phyloP scores from a whole-genome alignment of 495 filamentous ascomycete species.

The Stereocaulon alpinum region DNA sequence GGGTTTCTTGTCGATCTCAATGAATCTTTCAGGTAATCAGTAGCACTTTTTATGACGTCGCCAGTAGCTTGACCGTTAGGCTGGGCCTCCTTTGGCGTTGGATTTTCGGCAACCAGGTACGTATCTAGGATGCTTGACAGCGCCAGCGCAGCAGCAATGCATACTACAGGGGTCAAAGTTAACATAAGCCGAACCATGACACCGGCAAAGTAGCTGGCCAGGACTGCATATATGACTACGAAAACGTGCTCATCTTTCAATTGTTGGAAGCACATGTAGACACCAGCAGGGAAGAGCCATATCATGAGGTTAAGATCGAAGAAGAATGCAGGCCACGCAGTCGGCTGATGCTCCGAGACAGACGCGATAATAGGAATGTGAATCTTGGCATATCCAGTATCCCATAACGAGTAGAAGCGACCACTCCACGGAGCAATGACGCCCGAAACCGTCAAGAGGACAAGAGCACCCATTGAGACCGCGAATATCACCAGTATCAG shows the following conservation, averaged over 20 bases:
- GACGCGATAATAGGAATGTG: slow-evolving; percentile 99
- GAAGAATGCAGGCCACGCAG: slow-evolving; percentile 99
- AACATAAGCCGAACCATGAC: slow-evolving; percentile 99
- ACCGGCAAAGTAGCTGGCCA: slow-evolving; percentile 95
- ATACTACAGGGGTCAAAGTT: slow-evolving; percentile 92
- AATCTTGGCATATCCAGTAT: slow-evolving; percentile 98
- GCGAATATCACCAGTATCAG: slow-evolving; percentile 68
- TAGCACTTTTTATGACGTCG: slow-evolving; percentile 27
- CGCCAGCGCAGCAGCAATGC: slow-evolving; percentile 85
- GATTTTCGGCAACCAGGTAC: slow-evolving; percentile 54
- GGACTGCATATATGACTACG: slow-evolving; percentile 89
- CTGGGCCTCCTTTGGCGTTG: slow-evolving; percentile 34
- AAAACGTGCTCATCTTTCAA: slow-evolving; percentile 97
- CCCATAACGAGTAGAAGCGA: slow-evolving; percentile 98
- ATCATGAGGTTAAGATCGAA: slow-evolving; percentile 98
- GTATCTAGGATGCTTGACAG: slow-evolving; percentile 82
- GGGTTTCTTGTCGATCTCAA: slow-evolving; percentile 65
- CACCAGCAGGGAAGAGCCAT: slow-evolving; percentile 97
- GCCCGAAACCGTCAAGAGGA: slow-evolving; percentile 74
- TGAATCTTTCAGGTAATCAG: slow-evolving; percentile 24
- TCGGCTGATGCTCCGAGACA: slow-evolving; percentile 98
- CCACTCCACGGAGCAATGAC: slow-evolving; percentile 97
- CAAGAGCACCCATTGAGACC: slow-evolving; percentile 62
- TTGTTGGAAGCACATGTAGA: slow-evolving; percentile 94
- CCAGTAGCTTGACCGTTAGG: slow-evolving; percentile 36